Evolutionary conservation across 2,329 filamentous ascomycete species (phyloP), one percentile per base, ranked within the genome.

Genomic region (Rutstroemia sp.): DNA sequence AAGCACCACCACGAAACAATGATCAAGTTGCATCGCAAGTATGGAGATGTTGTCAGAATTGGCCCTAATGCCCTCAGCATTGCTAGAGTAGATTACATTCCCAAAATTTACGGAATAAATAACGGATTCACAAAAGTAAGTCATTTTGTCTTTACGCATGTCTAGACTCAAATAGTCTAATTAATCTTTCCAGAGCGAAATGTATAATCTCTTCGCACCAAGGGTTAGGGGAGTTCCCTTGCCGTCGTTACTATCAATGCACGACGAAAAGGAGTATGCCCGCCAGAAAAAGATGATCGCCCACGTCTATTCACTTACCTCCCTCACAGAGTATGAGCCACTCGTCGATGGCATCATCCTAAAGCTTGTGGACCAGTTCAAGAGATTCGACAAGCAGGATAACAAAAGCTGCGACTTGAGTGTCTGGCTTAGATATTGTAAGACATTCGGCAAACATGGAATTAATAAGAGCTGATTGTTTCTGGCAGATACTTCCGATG

Each of bases 311-410:
- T 58, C 56, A 19, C 57, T 60, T 58, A 58, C 48, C 2, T 46
- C 52, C 4, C 57, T 61, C 3, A 65, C 76, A 1, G 67, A 69
- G 44, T 78, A 77, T 52, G 76, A 79, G 61, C 63, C 67, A 1
- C 77, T 74, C 51, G 75, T 77, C 1, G 19, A 45, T 45, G n/a
- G 42, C 10, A 45, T 45, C 42, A 45, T 45, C 42, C 8, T 45
- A 12, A 45, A 45, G 17, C 10, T 45, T 7, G 23, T 45, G 42
- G 42, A 45, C 16, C 42, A 21, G 19, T 45, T 45, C 8, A 45
- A 45, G 2, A 17, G 2, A 17, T 45, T 19, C 12, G 19, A 45
- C 16, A 17, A 17, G 42, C 16, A 45, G 8, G 17, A 45, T 21
- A 21, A 21, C 16, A 21, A 45, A 45, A 17, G 16, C 19, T 17